Base-by-base conservation (phyloP, 2,329 filamentous ascomycete genomes). In the Penicillium brevicompactum region DNA sequence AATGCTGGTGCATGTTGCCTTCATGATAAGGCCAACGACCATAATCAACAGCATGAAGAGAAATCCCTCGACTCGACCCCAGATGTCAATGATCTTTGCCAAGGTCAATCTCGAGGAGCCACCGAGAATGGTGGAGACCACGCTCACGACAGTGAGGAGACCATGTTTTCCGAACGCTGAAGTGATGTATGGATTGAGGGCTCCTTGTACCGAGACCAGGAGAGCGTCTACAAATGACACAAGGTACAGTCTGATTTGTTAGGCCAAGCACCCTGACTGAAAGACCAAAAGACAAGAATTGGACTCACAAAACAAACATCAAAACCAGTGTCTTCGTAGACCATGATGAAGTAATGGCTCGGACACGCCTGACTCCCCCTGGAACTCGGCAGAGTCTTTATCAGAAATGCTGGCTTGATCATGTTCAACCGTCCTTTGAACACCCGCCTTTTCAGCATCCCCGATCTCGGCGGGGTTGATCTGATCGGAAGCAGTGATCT, bases 41-140 rank as follows among this genome's bases (percentile, higher is more conserved):
- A 56, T 38, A 2, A 56, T 42, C 9, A 48, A 10, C 5, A 56
- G 49, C 53, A 56, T 56, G 24, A 52, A 45, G 5, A 56, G 32
- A 16, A 56, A 56, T 7, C 53, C 53, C 18, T 56, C 53, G 2
- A 56, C 49, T 32, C 53, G 53, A 3, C 53, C 53, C 53, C 53
- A 56, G 16, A 56, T 48, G 11, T 56, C 53, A 14, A 56, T 48
- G 13, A 56, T 49, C 14, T 56, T 56, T n/a, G 53, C 49, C 7
- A 56, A 38, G 4, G 49, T 56, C 2, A 56, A 22, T 21, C 48
- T 56, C 5, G 53, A 56, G n/a, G 53, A 56, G 5, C 53, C 49
- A 14, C 53, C 53, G 5, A 56, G 48, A n/a, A 56, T 56, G 21
- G 53, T 56, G 9, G 53, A 56, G 10, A 56, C 45, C 13, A 56